Percentiles rank a stretch among this genome's conserved stretches.
Evolutionary conservation across 495 filamentous ascomycete species (phyloP).

Genomic region (Penicillium malachiteum): DNA sequence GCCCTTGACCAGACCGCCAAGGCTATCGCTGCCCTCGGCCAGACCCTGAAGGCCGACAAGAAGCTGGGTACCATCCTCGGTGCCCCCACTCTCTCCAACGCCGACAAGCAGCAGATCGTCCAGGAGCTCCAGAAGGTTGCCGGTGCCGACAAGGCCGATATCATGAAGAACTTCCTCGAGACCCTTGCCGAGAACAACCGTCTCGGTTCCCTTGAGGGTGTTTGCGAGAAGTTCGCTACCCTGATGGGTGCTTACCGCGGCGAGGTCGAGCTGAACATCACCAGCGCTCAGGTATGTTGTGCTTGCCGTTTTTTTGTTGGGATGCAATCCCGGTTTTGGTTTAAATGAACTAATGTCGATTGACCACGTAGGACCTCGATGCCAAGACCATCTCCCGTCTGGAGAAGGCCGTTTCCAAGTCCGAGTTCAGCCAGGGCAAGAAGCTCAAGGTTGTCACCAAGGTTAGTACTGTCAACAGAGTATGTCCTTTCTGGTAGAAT

Average conservation of each 20-base stretch:
- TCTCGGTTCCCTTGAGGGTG: slow-evolving; percentile 72
- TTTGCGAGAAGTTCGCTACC: slow-evolving; percentile 81
- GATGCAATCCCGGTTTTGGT: not conserved
- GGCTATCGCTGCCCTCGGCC: slow-evolving; percentile 67
- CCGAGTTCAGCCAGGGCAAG: slow-evolving; percentile 85
- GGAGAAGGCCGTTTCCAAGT: slow-evolving; percentile 86
- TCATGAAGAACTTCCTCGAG: slow-evolving; percentile 88
- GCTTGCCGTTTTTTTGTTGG: not conserved
- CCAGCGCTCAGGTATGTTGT: slow-evolving; percentile 74
- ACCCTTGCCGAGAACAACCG: slow-evolving; percentile 96
- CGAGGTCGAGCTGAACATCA: slow-evolving; percentile 89
- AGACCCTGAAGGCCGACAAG: slow-evolving; percentile 71
- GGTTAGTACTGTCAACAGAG: slow-evolving; percentile 45
- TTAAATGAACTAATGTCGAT: not conserved
- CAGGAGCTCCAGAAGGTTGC: slow-evolving; percentile 78
- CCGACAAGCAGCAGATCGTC: slow-evolving; percentile 82
- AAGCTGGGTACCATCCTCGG: slow-evolving; percentile 74
- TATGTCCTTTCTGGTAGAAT: not conserved
- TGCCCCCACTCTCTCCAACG: slow-evolving; percentile 72
- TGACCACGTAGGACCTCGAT: slow-evolving; percentile 69
- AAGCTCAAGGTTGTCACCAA: slow-evolving; percentile 95
- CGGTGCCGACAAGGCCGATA: slow-evolving; percentile 69
- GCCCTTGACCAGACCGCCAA: slow-evolving; percentile 78
- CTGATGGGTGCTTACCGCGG: slow-evolving; percentile 87
- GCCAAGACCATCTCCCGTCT: slow-evolving; percentile 78